These are phyloP conservation scores for Schwanniomyces yamadae DNA, from an alignment of 805 yeast genomes.

Conservation along the genomic window DNA sequence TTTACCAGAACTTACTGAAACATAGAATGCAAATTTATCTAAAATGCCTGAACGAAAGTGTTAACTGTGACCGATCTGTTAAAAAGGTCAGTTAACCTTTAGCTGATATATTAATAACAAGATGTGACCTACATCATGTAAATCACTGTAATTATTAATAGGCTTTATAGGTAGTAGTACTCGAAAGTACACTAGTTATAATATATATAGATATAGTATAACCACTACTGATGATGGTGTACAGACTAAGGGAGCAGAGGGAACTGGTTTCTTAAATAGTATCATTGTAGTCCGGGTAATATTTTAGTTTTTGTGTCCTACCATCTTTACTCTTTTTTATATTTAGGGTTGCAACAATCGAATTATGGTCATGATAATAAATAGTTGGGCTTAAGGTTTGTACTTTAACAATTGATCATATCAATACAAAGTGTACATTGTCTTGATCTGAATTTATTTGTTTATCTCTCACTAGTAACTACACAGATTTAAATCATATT, in stretches of 20 bases:
- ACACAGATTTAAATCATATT: no score
- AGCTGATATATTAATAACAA: constrained; percentile 47
- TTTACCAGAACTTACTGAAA: constrained; percentile 31
- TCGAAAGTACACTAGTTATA: constrained; percentile 48
- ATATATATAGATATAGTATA: constrained; percentile 67
- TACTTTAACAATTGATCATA: no score
- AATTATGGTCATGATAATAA: no score
- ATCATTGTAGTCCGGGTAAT: constrained; percentile 11
- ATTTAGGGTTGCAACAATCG: constrained; percentile 3
- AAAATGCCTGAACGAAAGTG: constrained; percentile 78
- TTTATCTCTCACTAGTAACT: no score
- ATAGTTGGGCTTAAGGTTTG: no score
- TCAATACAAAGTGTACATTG: no score
- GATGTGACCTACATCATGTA: constrained; percentile 6
- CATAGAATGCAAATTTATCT: constrained; percentile 44
- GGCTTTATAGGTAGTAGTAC: constrained; percentile 8
- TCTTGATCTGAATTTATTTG: no score
- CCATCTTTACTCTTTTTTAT: not conserved
- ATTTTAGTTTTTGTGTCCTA: not conserved
- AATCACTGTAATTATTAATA: constrained; percentile 2
- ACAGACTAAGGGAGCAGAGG: constrained; percentile 33
- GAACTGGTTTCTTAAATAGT: constrained; percentile 28
- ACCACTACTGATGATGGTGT: constrained; percentile 73
- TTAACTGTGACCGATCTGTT: constrained; percentile 71
- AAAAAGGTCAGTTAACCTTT: constrained; percentile 68